phyloP scores from a whole-genome alignment of 1,284 basidiomycete species.

The Macrocystidia cucumis region DNA sequence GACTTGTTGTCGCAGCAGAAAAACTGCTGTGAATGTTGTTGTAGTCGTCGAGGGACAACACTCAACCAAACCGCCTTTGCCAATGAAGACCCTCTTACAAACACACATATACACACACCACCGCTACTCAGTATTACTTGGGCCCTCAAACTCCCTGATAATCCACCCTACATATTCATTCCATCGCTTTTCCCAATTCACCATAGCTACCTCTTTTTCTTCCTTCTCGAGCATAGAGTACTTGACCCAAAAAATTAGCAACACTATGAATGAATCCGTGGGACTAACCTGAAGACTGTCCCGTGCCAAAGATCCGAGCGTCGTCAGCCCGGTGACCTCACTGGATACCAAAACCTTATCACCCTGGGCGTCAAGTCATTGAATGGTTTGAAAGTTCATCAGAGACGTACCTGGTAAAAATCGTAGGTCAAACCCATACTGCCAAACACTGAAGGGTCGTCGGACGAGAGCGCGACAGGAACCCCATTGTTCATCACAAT shows the following conservation, averaged over 20 bases:
- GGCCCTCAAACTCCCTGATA: conserved; percentile 1
- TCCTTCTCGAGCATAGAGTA: conserved; percentile 40
- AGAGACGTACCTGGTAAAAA: conserved; percentile 51
- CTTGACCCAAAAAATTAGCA: conserved; percentile 22
- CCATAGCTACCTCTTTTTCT: conserved; percentile 39
- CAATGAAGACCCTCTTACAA: too few relatives aligned
- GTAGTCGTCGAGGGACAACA: neutral
- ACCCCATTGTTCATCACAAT: conserved; percentile 63
- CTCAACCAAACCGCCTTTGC: neutral
- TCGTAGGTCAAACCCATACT: conserved; percentile 71
- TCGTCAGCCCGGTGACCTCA: conserved; percentile 54
- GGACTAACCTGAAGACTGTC: conserved; percentile 53
- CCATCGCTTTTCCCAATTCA: conserved; percentile 49
- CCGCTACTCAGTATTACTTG: too few relatives aligned
- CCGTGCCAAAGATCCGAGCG: conserved; percentile 50
- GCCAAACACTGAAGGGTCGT: conserved; percentile 72
- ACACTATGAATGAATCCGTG: conserved; percentile 4
- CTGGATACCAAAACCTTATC: conserved; percentile 55
- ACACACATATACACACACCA: conserved; percentile 19
- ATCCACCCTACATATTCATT: conserved; percentile 34
- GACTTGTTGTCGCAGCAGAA: conserved; percentile 5
- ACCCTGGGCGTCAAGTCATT: neutral
- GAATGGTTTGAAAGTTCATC: neutral
- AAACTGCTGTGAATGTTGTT: conserved; percentile 1
- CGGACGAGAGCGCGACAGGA: conserved; percentile 61